Conservation (phyloP, 768 basidiomycete genomes). For the Leccinum olivaceopallidum region DNA sequence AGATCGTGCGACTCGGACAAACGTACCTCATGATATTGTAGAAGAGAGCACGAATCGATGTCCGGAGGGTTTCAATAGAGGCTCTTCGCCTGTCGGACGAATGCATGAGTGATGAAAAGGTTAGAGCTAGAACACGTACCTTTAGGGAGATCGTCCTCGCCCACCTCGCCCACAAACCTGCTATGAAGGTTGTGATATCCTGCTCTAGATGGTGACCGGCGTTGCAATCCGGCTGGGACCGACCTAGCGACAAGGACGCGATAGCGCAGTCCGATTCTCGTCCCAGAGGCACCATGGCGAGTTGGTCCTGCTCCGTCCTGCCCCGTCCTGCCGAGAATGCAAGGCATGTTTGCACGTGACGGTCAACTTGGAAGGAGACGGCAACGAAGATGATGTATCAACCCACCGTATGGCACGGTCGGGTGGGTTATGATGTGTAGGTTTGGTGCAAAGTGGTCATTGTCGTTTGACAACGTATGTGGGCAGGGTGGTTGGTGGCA, state of each 20-base stretch:
- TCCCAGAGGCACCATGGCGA: too few relatives aligned
- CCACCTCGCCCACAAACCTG: conserved; percentile 10
- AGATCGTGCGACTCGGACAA: not conserved
- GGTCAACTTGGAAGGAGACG: too few relatives aligned
- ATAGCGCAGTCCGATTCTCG: too few relatives aligned
- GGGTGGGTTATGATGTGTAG: too few relatives aligned
- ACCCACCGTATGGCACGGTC: too few relatives aligned
- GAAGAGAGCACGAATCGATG: conserved; percentile 90
- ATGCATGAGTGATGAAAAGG: not conserved
- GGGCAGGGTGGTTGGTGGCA: too few relatives aligned
- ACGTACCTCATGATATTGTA: conserved; percentile 83
- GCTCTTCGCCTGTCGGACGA: conserved; percentile 51
- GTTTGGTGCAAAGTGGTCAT: too few relatives aligned
- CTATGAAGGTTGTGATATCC: not conserved
- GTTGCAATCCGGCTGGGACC: conserved; percentile 1
- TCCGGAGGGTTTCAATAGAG: conserved; percentile 73
- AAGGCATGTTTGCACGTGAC: too few relatives aligned
- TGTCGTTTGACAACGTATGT: too few relatives aligned
- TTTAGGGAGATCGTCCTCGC: conserved; percentile 21
- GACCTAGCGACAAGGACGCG: conserved; percentile 8
- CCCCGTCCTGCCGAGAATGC: too few relatives aligned
- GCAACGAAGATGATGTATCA: too few relatives aligned
- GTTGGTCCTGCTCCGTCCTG: too few relatives aligned
- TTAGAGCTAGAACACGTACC: conserved; percentile 7
- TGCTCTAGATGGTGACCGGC: not conserved